Base-by-base conservation (phyloP, 208 protist genomes). In the Acanthamoeba polyphaga region DNA sequence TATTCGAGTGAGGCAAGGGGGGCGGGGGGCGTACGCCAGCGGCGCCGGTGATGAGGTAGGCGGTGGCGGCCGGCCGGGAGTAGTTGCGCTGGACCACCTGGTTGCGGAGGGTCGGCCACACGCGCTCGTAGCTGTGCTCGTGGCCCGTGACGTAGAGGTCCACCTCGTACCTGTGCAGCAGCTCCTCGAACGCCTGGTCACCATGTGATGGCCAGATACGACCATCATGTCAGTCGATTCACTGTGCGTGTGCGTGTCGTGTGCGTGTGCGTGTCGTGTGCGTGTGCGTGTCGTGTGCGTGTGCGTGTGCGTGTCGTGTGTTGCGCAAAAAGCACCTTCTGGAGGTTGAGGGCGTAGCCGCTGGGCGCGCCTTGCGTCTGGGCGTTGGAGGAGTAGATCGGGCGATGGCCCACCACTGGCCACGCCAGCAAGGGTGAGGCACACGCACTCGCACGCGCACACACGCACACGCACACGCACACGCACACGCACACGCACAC, bases 121-220 rank as follows among this genome's bases (percentile, higher is more conserved):
- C 78, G 62, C 92, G 92, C n/a, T 95, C 92, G 58, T 95, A 95
- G n/a, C 32, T 38, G 38, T 95, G 93, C n/a, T 38, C 74, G 53
- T 95, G 93, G 9, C 49, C 93, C 15, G n/a, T 43, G 51, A 92
- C 27, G 82, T 84, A 95, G 15, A 95, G 43, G 49, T 95, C 82
- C 8, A 95, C 93, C 22, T 55, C 51, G 55, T 95, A 95, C 66
- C 66, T 90, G 80, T 64, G 49, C 29, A 95, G 78, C n/a, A 95
- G 34, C 7, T 93, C 60, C 53, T 58, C 53, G 53, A 58, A 58
- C 53, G 53, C 53, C 53, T 55, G 51, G n/a, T n/a, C n/a, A n/a
- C n/a, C n/a, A n/a, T n/a, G n/a, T n/a, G n/a, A n/a, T n/a, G n/a
- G n/a, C n/a, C n/a, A n/a, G n/a, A n/a, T n/a, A n/a, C n/a, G n/a